phyloP scores from a whole-genome alignment of 2,329 filamentous ascomycete species.

The Aquanectria penicillioides region DNA sequence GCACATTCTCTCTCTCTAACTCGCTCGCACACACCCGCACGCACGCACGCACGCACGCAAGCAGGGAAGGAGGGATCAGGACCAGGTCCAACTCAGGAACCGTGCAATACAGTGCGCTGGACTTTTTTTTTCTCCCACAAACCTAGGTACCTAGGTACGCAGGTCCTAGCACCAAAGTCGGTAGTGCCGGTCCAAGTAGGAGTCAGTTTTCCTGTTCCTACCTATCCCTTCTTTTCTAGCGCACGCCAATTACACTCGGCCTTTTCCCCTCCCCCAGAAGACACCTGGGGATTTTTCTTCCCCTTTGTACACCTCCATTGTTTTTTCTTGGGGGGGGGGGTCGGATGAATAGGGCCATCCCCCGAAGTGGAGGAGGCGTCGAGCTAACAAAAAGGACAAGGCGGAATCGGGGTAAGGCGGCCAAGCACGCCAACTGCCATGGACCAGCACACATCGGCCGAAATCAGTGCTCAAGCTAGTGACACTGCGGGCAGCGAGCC shows the following conservation, averaged over 20 bases:
- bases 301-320: constrained; percentile 7
- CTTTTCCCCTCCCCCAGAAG: constrained; percentile 12
- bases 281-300: constrained; percentile 22
- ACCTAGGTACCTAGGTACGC: no score
- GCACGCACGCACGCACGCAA: no score
- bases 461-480: constrained; percentile 5
- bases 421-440: constrained; percentile 30
- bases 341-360: constrained; percentile 23
- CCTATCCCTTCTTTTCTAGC: neutral
- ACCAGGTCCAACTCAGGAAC: neutral
- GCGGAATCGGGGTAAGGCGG: constrained; percentile 24
- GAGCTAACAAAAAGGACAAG: constrained; percentile 31
- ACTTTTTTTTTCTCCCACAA: neutral
- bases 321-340: neutral
- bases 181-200: no score
- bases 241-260: neutral
- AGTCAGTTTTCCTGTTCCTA: neutral
- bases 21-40: no score
- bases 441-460: constrained; percentile 19
- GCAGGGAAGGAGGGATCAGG: neutral
- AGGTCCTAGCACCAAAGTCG: neutral
- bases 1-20: no score
- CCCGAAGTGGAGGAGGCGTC: constrained; percentile 34
- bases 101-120: neutral
- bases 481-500: neutral